Percentiles rank a stretch among this genome's conserved stretches.
phyloP scores from a whole-genome alignment of 306 rosid genomes.

The Castanea mollissima region DNA sequence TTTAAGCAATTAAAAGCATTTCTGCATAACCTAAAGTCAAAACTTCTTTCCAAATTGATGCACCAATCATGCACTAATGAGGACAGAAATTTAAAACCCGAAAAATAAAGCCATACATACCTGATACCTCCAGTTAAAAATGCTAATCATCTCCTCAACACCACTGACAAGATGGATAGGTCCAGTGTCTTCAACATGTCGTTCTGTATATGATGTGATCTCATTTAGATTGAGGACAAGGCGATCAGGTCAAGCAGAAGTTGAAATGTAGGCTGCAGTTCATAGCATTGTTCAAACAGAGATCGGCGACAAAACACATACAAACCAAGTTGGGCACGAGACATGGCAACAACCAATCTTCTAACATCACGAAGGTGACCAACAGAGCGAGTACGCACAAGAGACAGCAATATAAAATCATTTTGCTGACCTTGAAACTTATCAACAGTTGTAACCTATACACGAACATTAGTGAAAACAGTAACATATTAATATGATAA shows the following conservation, averaged over 20 bases:
- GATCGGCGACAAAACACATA: conserved; percentile 93
- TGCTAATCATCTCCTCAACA: conserved; percentile 74
- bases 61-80: background rate
- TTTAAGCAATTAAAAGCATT: background rate
- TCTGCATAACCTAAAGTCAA: background rate
- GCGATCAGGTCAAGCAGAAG: conserved; percentile 85
- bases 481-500: background rate
- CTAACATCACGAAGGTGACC: conserved; percentile 97
- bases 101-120: conserved; percentile 35
- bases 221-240: conserved; percentile 77
- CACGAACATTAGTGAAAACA: background rate
- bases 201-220: conserved; percentile 61
- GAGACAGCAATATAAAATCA: conserved; percentile 89
- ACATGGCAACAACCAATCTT: conserved; percentile 98
- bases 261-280: conserved; percentile 94
- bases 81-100: background rate
- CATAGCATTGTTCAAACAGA: conserved; percentile 92
- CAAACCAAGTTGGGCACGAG: conserved; percentile 97
- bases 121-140: conserved; percentile 68
- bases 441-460: conserved; percentile 88
- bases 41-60: background rate
- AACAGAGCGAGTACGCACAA: conserved; percentile 87
- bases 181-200: conserved; percentile 60
- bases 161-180: conserved; percentile 71
- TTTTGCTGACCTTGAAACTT: conserved; percentile 99